Percentiles rank a stretch among this genome's conserved stretches.
These are phyloP conservation scores for Calonectria honghensis DNA, from an alignment of 2,329 filamentous ascomycete genomes.

Conservation along the genomic window DNA sequence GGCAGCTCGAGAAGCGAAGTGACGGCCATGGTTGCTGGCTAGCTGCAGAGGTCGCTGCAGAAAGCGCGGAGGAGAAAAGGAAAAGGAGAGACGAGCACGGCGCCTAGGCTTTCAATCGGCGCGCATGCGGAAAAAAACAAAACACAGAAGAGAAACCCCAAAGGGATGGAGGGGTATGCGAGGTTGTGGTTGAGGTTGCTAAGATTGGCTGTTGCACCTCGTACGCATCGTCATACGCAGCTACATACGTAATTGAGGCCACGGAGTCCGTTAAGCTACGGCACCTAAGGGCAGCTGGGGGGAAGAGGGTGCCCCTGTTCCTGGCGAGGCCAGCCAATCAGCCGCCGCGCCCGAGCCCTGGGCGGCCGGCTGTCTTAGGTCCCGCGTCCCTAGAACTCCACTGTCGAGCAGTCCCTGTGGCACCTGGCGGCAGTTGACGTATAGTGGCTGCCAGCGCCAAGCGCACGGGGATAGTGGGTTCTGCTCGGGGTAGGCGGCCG, in stretches of 20 bases:
- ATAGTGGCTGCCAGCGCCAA: conserved; percentile 7
- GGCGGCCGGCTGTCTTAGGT: conserved; percentile 20
- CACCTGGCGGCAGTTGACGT: conserved; percentile 16
- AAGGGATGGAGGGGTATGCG: background rate
- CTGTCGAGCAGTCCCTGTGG: conserved; percentile 16
- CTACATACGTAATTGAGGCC: conserved; percentile 35
- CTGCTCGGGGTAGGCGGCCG: background rate
- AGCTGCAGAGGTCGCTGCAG: conserved; percentile 41
- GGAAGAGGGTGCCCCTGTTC: background rate
- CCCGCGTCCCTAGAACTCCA: conserved; percentile 11
- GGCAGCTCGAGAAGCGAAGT: conserved; percentile 57
- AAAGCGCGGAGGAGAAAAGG: conserved; percentile 35
- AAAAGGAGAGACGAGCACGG: conserved; percentile 17
- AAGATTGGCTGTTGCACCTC: conserved; percentile 17
- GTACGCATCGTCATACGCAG: conserved; percentile 2
- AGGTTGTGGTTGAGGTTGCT: conserved; percentile 7
- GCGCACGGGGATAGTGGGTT: background rate
- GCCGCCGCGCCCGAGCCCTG: conserved; percentile 19
- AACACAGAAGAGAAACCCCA: background rate
- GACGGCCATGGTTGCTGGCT: conserved; percentile 42
- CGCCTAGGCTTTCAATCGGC: conserved; percentile 6
- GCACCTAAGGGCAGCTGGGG: conserved; percentile 13
- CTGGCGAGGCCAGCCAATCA: conserved; percentile 29
- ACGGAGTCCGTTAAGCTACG: conserved; percentile 35
- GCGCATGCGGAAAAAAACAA: conserved; percentile 29